Evolutionary conservation across 768 basidiomycete species (phyloP).

Genomic region (Cytidiella melzeri): DNA sequence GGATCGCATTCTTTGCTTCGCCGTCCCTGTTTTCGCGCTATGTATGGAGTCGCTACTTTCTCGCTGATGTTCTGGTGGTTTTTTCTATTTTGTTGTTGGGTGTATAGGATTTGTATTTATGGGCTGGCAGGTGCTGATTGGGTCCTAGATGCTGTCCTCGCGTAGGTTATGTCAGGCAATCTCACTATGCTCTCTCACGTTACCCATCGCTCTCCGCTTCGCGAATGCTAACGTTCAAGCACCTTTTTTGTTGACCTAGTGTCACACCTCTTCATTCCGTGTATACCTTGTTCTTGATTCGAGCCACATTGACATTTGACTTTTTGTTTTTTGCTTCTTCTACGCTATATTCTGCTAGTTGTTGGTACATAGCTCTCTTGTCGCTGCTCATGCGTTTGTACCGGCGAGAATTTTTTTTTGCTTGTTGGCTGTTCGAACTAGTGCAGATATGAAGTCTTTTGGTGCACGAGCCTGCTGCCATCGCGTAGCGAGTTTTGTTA

Average conservation of each 20-base stretch:
- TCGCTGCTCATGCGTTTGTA: too few species aligned
- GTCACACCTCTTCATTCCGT: not conserved
- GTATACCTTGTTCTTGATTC: not conserved
- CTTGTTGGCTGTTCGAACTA: not conserved
- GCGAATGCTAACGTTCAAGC: not conserved
- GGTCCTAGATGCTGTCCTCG: not conserved
- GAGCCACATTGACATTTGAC: too few species aligned
- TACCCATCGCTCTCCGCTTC: not conserved
- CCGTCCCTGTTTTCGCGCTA: too few species aligned
- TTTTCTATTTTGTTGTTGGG: not conserved
- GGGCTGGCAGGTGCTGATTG: not conserved
- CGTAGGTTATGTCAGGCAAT: not conserved
- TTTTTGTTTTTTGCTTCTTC: not conserved
- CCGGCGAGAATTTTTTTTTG: too few species aligned
- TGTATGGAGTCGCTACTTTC: too few species aligned
- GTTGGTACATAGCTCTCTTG: too few species aligned
- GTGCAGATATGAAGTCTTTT: not conserved
- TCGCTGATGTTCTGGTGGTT: too few species aligned
- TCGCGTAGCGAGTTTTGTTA: too few species aligned
- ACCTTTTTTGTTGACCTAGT: not conserved
- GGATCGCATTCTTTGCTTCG: too few species aligned
- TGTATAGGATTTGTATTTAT: not conserved
- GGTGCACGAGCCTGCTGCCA: not conserved
- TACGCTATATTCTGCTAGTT: not conserved
- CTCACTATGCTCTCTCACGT: too few species aligned